Base-by-base conservation (phyloP, 768 basidiomycete genomes). In the Mycena floridula region DNA sequence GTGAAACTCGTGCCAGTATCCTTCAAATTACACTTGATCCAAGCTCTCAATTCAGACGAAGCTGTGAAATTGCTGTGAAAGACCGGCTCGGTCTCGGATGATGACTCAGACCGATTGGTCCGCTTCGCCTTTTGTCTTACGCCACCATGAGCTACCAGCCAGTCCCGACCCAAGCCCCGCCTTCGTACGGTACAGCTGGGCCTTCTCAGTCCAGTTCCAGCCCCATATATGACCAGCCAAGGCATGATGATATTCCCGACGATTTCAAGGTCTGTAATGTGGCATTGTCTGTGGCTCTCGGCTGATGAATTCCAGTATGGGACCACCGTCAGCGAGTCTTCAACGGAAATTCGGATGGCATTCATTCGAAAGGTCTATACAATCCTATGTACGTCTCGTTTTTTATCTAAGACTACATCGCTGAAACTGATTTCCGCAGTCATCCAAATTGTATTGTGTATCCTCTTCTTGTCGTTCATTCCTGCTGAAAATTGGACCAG, bases 291-390 rank as follows among this genome's bases (percentile, higher is more conserved):
- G 49, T 47, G 2, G 21, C 48, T 45, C 40, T 39, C 42, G 41
- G 48, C 45, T 43, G 23, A 20, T 42, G 25, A 39, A 4, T 21
- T 13, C 22, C 7, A 89, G 88, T 91, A 91, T 56, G 89, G 89
- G 2, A 81, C 84, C 2, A 80, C 79, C 2, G 89, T 91, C 12
- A 76, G 80, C 1, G 89, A 90, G 48, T 85, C 85, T 48, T 76
- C 85, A 9, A 62, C 72, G 3, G 84, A 90, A 56, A 85, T 98
- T 57, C 73, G 90, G 42, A 76, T 79, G 50, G 89, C 82, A 5
- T 97, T 97, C 64, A 72, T 97, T 45, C 77, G 90, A 59, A 96
- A 96, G 70, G 87, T 92, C 26, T 95, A 91, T 64, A 79, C 77
- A 23, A 91, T 95, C 55, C 79, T 98, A 3, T 82, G 89, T 91